These are phyloP conservation scores for Mesostigma viride DNA, from an alignment of 139 green algal genomes.

Conservation along the genomic window DNA sequence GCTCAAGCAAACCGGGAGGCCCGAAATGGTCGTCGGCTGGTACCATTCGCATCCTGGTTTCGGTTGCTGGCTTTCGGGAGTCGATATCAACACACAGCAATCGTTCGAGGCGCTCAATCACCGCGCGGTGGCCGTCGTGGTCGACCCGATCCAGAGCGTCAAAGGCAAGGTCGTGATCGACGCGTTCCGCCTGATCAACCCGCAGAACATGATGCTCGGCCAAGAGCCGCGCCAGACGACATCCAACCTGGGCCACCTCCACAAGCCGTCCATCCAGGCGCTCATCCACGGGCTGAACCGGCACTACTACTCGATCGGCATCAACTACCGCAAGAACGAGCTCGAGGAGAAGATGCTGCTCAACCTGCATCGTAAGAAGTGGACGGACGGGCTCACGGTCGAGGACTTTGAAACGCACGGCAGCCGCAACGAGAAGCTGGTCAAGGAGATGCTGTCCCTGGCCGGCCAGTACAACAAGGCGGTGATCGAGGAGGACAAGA, in stretches of 20 bases:
- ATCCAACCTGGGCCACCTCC: constrained; percentile 90
- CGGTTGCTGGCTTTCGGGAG: constrained; percentile 97
- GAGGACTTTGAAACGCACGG: constrained; percentile 51
- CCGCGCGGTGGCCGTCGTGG: constrained; percentile 87
- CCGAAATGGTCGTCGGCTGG: constrained; percentile 99
- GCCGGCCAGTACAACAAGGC: constrained; percentile 70
- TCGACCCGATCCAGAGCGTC: constrained; percentile 95
- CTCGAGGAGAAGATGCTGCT: constrained; percentile 98
- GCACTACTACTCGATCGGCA: constrained; percentile 99
- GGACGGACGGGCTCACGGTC: constrained; percentile 77
- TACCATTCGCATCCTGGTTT: constrained; percentile 98
- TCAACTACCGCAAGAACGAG: constrained; percentile 97
- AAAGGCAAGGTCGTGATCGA: constrained; percentile 96
- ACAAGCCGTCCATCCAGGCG: constrained; percentile 96
- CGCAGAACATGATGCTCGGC: constrained; percentile 98
- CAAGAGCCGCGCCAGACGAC: constrained; percentile 97
- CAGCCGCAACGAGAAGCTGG: constrained; percentile 61
- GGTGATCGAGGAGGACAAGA: constrained; percentile 79
- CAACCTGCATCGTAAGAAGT: constrained; percentile 89
- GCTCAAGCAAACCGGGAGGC: constrained; percentile 94
- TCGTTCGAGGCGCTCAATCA: constrained; percentile 93
- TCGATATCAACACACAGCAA: constrained; percentile 99
- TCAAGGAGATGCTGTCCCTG: constrained; percentile 68
- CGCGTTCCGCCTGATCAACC: constrained; percentile 89
- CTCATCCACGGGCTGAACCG: constrained; percentile 96